A percentile compares a stretch with the other conserved stretches of the same genome.
These are phyloP conservation scores for Centrapalus pauciflorus DNA, from an alignment of 129 eudicot genomes.

Conservation along the genomic window DNA sequence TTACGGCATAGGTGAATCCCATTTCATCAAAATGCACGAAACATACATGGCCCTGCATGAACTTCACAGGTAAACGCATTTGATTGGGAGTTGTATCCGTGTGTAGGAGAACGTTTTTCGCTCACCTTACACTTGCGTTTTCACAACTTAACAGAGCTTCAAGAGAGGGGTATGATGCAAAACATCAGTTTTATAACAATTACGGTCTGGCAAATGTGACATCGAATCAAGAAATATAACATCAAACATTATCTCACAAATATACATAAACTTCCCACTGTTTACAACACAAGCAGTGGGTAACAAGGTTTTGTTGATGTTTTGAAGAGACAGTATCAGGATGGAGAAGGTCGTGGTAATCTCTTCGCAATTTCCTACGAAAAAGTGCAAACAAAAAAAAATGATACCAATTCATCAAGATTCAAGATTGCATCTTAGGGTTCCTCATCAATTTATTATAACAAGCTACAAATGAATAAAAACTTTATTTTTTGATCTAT, in stretches of 20 bases:
- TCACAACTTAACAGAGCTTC: neutral
- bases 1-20: too few relatives aligned
- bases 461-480: too few relatives aligned
- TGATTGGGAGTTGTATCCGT: too few relatives aligned
- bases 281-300: slow-evolving; percentile 11
- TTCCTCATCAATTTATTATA: too few relatives aligned
- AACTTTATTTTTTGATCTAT: too few relatives aligned
- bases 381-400: neutral
- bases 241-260: slow-evolving; percentile 22
- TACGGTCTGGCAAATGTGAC: slow-evolving; percentile 12
- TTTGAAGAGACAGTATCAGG: slow-evolving; percentile 24
- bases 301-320: slow-evolving; percentile 4
- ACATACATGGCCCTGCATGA: too few relatives aligned
- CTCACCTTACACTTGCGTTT: too few relatives aligned
- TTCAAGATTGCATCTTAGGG: too few relatives aligned
- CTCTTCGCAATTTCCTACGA: slow-evolving; percentile 86
- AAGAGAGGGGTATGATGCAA: neutral
- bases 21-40: too few relatives aligned
- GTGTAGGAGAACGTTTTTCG: too few relatives aligned
- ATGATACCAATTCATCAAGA: neutral
- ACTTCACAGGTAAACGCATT: too few relatives aligned
- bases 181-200: neutral
- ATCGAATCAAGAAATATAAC: slow-evolving; percentile 21
- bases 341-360: slow-evolving; percentile 60
- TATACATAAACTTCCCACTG: slow-evolving; percentile 20